A percentile compares a stretch with the other conserved stretches of the same genome.
phyloP scores from a whole-genome alignment of 495 filamentous ascomycete genomes.

The Lepidopterella palustris region DNA sequence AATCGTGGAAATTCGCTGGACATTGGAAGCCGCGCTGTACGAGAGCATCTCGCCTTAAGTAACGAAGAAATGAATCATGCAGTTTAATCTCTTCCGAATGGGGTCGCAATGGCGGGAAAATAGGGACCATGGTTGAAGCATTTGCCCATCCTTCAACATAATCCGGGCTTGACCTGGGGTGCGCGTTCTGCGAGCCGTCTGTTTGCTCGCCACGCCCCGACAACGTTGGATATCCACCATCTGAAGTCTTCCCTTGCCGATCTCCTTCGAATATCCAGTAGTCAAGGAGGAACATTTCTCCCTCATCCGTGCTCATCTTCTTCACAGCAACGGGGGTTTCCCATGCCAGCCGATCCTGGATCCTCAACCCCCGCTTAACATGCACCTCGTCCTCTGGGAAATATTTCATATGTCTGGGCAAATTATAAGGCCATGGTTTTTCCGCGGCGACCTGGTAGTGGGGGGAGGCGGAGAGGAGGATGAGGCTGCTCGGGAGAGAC shows the following conservation, averaged over 20 bases:
- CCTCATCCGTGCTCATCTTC: slow-evolving; percentile 78
- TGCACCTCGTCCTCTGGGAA: slow-evolving; percentile 37
- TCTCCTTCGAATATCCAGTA: slow-evolving; percentile 51
- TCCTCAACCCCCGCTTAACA: slow-evolving; percentile 32
- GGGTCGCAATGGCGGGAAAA: slow-evolving; percentile 38
- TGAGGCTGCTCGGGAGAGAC: slow-evolving; percentile 44
- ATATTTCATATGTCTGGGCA: slow-evolving; percentile 42
- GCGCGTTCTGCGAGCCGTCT: neutral
- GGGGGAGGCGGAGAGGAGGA: slow-evolving; percentile 39
- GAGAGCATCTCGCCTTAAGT: slow-evolving; percentile 29
- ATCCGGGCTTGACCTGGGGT: neutral
- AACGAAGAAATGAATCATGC: slow-evolving; percentile 7
- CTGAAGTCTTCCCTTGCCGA: slow-evolving; percentile 1
- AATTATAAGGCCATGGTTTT: slow-evolving; percentile 38
- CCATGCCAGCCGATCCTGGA: slow-evolving; percentile 31
- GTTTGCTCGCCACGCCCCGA: neutral
- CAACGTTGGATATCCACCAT: neutral
- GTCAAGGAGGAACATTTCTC: slow-evolving; percentile 74
- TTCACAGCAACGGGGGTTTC: slow-evolving; percentile 44
- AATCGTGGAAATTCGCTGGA: slow-evolving; percentile 60
- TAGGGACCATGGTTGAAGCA: neutral
- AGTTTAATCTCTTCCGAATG: slow-evolving; percentile 25
- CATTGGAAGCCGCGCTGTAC: slow-evolving; percentile 59
- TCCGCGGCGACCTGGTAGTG: slow-evolving; percentile 17
- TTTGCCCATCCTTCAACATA: slow-evolving; percentile 5